These are phyloP conservation scores for Tardiomyces blankii DNA, from an alignment of 1,139 yeast genomes.

Conservation along the genomic window DNA sequence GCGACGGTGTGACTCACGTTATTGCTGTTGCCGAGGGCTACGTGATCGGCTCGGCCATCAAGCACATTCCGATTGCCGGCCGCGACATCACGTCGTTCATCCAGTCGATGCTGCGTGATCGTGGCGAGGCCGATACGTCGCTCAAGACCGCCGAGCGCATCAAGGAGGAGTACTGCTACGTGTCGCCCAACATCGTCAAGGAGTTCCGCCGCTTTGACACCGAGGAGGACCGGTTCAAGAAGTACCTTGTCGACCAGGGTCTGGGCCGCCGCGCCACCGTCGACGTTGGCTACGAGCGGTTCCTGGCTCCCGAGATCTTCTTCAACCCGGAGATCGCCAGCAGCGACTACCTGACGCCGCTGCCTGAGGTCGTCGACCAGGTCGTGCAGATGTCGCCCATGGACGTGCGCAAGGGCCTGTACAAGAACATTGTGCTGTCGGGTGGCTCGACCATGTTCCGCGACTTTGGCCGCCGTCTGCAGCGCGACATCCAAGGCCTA, in stretches of 20 bases:
- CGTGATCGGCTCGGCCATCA: conserved; percentile 94
- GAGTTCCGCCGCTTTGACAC: conserved; percentile 92
- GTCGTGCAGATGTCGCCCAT: conserved; percentile 94
- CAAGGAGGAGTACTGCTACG: conserved; percentile 94
- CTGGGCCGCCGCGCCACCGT: conserved; percentile 54
- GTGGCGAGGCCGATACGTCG: conserved; percentile 93
- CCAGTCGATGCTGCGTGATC: conserved; percentile 86
- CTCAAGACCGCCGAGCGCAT: conserved; percentile 92
- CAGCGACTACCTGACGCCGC: conserved; percentile 88
- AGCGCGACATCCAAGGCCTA: conserved; percentile 80
- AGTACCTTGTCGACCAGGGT: conserved; percentile 79
- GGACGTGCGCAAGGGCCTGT: conserved; percentile 93
- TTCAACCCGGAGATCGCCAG: conserved; percentile 97
- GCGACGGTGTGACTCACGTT: conserved; percentile 97
- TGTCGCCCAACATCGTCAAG: conserved; percentile 93
- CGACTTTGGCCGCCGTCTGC: conserved; percentile 94
- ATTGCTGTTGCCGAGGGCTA: conserved; percentile 99
- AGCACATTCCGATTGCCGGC: conserved; percentile 97
- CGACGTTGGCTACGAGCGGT: conserved; percentile 95
- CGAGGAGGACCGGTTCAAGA: conserved; percentile 89
- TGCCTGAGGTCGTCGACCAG: conserved; percentile 89
- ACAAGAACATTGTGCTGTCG: conserved; percentile 86
- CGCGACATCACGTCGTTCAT: conserved; percentile 92
- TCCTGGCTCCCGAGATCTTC: conserved; percentile 96
- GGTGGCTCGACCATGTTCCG: conserved; percentile 99